Conservation (phyloP, 2,329 filamentous ascomycete genomes). For the Pseudogymnoascus sp. region DNA sequence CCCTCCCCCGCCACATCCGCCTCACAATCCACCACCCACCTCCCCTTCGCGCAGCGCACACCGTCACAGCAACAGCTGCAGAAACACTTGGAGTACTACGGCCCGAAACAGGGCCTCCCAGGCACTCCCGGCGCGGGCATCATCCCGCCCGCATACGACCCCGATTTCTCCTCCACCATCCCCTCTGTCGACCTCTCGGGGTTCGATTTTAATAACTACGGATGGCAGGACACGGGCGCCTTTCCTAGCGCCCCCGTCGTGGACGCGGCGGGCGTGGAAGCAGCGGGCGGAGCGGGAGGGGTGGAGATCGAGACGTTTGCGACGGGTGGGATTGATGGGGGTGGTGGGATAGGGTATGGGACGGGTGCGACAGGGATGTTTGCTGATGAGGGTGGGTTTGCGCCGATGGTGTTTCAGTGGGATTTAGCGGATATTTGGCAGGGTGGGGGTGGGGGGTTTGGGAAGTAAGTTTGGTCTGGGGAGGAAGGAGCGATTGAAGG, state of each 20-base stretch:
- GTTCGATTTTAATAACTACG: background rate
- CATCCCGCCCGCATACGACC: background rate
- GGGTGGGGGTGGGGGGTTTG: background rate
- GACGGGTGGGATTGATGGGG: background rate
- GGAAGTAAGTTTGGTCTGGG: background rate
- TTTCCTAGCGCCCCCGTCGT: background rate
- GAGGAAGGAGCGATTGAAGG: background rate
- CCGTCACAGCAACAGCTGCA: background rate
- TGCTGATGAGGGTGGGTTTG: background rate
- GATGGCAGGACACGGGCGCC: background rate
- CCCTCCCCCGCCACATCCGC: background rate
- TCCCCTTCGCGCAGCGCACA: background rate
- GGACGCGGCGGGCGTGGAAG: too few relatives aligned
- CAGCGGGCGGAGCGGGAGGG: background rate
- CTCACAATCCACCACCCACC: background rate
- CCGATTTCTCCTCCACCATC: background rate
- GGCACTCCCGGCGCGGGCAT: background rate
- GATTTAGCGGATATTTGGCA: conserved; percentile 8
- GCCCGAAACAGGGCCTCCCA: background rate
- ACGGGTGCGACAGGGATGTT: background rate
- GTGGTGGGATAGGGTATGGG: background rate
- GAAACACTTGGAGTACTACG: background rate
- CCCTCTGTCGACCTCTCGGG: background rate
- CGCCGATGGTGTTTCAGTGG: conserved; percentile 6
- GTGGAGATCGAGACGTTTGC: background rate